phyloP scores from a whole-genome alignment of 2,329 filamentous ascomycete genomes.

The Beauveria brongniartii region DNA sequence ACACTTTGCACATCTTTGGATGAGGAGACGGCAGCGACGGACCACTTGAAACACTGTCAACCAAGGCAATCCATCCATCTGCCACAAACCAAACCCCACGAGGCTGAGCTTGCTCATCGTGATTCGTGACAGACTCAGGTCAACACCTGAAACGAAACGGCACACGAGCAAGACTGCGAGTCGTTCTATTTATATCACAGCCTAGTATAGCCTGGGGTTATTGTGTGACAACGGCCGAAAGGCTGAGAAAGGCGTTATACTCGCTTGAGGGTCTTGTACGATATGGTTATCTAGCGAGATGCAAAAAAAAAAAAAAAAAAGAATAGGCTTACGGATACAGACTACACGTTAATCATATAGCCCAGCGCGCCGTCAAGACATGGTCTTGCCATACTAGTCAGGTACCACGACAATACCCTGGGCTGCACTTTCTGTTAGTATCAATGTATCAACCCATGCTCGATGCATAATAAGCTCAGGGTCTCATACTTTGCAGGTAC shows the following conservation, averaged over 20 bases:
- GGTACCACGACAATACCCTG: no score
- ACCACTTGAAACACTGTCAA: slow-evolving; percentile 1
- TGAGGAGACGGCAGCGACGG: no score
- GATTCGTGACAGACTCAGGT: slow-evolving; percentile 9
- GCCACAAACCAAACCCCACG: neutral
- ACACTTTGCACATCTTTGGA: neutral
- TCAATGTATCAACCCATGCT: neutral
- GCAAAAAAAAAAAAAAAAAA: neutral
- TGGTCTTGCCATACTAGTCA: neutral
- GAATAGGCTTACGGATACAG: neutral
- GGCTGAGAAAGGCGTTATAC: no score
- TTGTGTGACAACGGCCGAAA: no score
- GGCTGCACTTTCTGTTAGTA: no score
- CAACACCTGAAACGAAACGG: slow-evolving; percentile 10
- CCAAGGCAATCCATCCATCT: neutral
- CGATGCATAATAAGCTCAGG: neutral
- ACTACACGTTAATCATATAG: neutral
- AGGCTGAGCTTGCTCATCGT: slow-evolving; percentile 1
- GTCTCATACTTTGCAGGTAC: no score
- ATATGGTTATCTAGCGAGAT: no score
- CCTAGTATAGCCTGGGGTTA: neutral
- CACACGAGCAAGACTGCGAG: neutral
- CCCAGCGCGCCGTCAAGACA: neutral
- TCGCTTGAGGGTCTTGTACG: no score
- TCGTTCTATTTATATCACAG: neutral